Percentiles rank a stretch among this genome's conserved stretches.
Conservation (phyloP, 2,329 filamentous ascomycete species). For the Fusarium continuum region DNA sequence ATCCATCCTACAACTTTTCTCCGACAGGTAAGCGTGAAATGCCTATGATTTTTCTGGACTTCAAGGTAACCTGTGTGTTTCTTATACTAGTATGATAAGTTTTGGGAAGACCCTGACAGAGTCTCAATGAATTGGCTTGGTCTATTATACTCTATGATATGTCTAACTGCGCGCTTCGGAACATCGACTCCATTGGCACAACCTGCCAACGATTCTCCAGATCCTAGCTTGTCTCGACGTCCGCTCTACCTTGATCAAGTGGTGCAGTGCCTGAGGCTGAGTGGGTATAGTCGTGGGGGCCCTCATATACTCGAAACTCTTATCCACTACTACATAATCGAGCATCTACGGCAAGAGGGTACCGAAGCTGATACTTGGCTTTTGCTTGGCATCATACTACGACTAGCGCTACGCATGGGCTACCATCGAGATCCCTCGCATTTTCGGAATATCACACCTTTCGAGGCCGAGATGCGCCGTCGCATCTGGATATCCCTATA, state of each 20-base stretch:
- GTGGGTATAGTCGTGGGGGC: conserved; percentile 20
- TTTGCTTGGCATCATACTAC: conserved; percentile 15
- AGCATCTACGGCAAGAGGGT: conserved; percentile 17
- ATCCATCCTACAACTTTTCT: no score
- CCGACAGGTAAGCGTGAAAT: no score
- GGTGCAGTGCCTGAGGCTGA: conserved; percentile 7
- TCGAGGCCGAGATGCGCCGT: conserved; percentile 60
- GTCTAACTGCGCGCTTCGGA: no score
- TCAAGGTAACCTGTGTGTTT: no score
- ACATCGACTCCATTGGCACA: no score
- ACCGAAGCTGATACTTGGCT: conserved; percentile 16
- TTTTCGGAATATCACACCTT: conserved; percentile 43
- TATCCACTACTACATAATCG: conserved; percentile 20
- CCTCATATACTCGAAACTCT: conserved; percentile 23
- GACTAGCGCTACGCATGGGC: conserved; percentile 29
- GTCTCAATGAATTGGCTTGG: no score
- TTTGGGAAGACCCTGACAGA: neutral
- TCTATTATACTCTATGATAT: no score
- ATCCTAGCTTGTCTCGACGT: no score
- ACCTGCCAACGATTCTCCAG: neutral
- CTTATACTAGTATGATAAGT: neutral
- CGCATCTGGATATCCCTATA: conserved; percentile 59
- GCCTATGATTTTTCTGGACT: no score
- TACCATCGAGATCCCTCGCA: conserved; percentile 28
- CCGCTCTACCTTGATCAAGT: no score